These are phyloP conservation scores for Tetrapisispora nanseiensis DNA, from an alignment of 805 yeast genomes.

Conservation along the genomic window DNA sequence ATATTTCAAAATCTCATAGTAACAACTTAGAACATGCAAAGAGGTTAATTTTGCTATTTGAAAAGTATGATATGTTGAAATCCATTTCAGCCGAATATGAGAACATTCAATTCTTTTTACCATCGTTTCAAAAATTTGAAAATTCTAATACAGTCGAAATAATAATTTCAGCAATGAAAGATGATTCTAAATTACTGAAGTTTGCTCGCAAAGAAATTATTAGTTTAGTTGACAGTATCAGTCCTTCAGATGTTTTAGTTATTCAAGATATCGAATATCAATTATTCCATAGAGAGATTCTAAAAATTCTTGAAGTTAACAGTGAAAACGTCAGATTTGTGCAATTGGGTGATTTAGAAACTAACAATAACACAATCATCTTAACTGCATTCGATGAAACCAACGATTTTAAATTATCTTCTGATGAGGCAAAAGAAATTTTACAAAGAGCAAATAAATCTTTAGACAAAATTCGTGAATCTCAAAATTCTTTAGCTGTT, in stretches of 20 bases:
- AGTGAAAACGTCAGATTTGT: conserved; percentile 44
- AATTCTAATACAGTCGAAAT: conserved; percentile 41
- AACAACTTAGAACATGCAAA: conserved; percentile 69
- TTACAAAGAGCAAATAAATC: conserved; percentile 45
- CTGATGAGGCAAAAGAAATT: conserved; percentile 44
- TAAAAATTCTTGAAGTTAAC: conserved; percentile 15
- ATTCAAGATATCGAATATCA: conserved; percentile 55
- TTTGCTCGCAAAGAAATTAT: conserved; percentile 64
- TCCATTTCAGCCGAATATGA: conserved; percentile 31
- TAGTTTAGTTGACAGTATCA: conserved; percentile 55
- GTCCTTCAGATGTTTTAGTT: conserved; percentile 53
- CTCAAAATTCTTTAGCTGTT: conserved; percentile 43
- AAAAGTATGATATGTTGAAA: conserved; percentile 39
- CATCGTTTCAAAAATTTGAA: conserved; percentile 37
- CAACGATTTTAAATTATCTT: conserved; percentile 66
- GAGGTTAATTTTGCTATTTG: conserved; percentile 58
- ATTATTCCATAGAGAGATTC: conserved; percentile 22
- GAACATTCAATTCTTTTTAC: conserved; percentile 39
- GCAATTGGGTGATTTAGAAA: conserved; percentile 41
- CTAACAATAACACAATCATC: conserved; percentile 39
- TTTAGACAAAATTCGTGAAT: conserved; percentile 47
- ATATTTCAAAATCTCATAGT: conserved; percentile 83
- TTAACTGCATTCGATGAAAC: conserved; percentile 41
- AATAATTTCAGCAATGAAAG: conserved; percentile 48
- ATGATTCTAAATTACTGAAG: conserved; percentile 42